Evolutionary conservation across 208 protist genomes (phyloP).

Genomic region (Trypanosomatidae sp.): DNA sequence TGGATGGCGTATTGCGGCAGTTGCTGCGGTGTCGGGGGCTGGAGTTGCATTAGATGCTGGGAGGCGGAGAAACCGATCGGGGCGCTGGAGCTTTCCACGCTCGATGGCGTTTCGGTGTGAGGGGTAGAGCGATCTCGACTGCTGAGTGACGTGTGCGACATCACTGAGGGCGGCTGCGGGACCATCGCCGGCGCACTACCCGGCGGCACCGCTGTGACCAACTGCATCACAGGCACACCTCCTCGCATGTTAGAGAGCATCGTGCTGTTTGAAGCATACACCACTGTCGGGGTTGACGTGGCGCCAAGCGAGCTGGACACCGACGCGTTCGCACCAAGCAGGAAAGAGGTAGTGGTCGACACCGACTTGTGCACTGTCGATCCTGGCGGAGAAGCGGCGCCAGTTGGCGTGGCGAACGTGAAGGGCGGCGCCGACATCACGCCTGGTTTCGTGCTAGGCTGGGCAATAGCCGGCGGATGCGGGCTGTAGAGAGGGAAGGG

Average conservation of each 20-base stretch:
- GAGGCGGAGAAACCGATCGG: slow-evolving; percentile 12
- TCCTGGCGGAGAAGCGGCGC: neutral
- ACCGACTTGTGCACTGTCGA: neutral
- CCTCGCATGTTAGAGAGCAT: slow-evolving; percentile 15
- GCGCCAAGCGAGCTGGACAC: slow-evolving; percentile 19
- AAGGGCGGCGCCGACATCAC: slow-evolving; percentile 14
- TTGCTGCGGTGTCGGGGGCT: slow-evolving; percentile 1
- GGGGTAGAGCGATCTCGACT: slow-evolving; percentile 12
- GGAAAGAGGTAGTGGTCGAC: slow-evolving; percentile 8
- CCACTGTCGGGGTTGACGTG: slow-evolving; percentile 11
- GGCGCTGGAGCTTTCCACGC: slow-evolving; percentile 11
- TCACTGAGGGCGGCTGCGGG: slow-evolving; percentile 11
- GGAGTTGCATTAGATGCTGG: slow-evolving; percentile 4
- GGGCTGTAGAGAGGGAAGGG: slow-evolving; percentile 11
- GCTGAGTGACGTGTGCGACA: slow-evolving; percentile 20
- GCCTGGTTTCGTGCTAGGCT: neutral
- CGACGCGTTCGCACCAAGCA: slow-evolving; percentile 8
- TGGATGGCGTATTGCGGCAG: neutral
- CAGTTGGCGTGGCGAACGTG: slow-evolving; percentile 15
- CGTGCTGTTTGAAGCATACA: slow-evolving; percentile 15
- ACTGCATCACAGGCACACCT: slow-evolving; percentile 22
- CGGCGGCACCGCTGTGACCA: slow-evolving; percentile 9
- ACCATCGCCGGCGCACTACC: neutral
- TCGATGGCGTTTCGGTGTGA: slow-evolving; percentile 20
- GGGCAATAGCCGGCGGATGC: slow-evolving; percentile 1